These are phyloP conservation scores for Sarocladium strictum DNA, from an alignment of 2,329 filamentous ascomycete genomes.

Conservation along the genomic window DNA sequence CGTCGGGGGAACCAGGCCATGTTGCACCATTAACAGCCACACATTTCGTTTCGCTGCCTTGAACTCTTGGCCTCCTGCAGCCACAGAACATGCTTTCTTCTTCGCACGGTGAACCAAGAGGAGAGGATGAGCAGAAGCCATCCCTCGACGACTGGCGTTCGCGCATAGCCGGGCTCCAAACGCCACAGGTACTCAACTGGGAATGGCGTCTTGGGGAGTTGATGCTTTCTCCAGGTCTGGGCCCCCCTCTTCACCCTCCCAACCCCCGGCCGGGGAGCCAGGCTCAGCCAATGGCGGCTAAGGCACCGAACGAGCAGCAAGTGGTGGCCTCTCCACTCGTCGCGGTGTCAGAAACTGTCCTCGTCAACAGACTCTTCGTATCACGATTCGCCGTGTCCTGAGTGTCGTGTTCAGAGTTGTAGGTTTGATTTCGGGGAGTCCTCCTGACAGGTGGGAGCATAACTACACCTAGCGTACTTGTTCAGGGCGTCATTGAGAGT, in stretches of 20 bases:
- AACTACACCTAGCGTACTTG: too few relatives aligned
- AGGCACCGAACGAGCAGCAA: neutral
- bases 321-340: neutral
- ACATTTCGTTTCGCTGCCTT: neutral
- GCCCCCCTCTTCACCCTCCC: conserved; percentile 1
- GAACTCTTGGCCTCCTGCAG: neutral
- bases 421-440: neutral
- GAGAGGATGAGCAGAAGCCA: neutral
- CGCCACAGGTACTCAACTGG: conserved; percentile 9
- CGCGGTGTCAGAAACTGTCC: neutral
- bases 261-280: neutral
- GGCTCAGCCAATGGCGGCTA: conserved; percentile 1
- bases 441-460: too few relatives aligned
- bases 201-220: conserved; percentile 5
- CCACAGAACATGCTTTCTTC: neutral
- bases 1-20: neutral
- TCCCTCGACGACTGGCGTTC: neutral
- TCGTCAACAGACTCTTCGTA: neutral
- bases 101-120: neutral
- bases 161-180: neutral
- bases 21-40: conserved; percentile 3
- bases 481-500: too few relatives aligned
- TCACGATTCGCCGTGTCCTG: neutral
- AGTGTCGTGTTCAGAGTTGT: neutral
- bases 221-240: conserved; percentile 8